Conservation (phyloP, 2,329 filamentous ascomycete species). For the Alternaria postmessia region DNA sequence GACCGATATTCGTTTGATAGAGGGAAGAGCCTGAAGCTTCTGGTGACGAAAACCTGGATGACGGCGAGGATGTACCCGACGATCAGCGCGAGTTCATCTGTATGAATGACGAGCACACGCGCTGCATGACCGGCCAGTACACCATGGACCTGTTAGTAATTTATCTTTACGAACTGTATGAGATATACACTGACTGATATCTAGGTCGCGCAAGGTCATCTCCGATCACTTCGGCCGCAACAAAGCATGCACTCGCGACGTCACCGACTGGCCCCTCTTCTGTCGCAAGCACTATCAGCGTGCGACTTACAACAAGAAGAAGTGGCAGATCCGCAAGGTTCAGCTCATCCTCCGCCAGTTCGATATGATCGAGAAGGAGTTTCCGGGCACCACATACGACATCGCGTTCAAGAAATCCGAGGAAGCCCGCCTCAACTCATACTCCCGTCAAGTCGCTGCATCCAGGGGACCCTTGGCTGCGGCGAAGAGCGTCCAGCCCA, state of each 20-base stretch:
- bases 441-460: conserved; percentile 32
- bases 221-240: conserved; percentile 53
- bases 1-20: not conserved
- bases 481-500: conserved; percentile 19
- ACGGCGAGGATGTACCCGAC: conserved; percentile 15
- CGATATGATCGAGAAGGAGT: conserved; percentile 39
- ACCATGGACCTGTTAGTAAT: conserved; percentile 27
- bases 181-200: not conserved
- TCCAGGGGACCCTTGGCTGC: conserved; percentile 14
- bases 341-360: conserved; percentile 46
- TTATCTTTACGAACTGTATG: not conserved
- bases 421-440: conserved; percentile 42
- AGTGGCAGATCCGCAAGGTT: conserved; percentile 48
- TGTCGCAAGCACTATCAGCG: conserved; percentile 54
- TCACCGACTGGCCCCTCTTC: conserved; percentile 46
- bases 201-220: conserved; percentile 48
- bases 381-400: conserved; percentile 43
- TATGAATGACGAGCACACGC: conserved; percentile 40
- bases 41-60: conserved; percentile 7
- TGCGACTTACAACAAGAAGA: conserved; percentile 47
- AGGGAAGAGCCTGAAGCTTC: not conserved
- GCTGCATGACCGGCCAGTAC: conserved; percentile 47
- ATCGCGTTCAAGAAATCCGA: conserved; percentile 49
- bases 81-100: conserved; percentile 42
- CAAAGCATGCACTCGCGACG: conserved; percentile 46